Evolutionary conservation across 805 yeast genomes (phyloP), one percentile per base, ranked within the genome.

Genomic region (Ogataea haglerorum): DNA sequence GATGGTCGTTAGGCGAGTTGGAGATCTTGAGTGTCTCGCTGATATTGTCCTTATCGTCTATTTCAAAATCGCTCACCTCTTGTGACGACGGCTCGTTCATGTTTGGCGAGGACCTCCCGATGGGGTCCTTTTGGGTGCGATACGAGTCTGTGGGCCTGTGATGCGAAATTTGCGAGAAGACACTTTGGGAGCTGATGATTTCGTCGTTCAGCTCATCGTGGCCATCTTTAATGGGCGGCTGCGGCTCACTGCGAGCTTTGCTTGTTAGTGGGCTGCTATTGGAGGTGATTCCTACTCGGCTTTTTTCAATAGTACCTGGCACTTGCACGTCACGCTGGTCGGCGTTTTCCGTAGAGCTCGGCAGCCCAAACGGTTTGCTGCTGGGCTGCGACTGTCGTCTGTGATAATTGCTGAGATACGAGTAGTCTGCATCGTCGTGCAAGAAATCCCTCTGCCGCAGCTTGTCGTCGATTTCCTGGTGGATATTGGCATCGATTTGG

Each of bases 271-370:
- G 54, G 23, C 51, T 47, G 36, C 44, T 33, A 24, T 40, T 18
- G 6, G 45, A 32, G 13, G 46, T 19, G 5, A 34, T 36, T 2
- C 27, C 38, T 6, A 33, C 15, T 2, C 46, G 36, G 4, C 46
- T 37, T 24, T 41, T 49, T 25, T 53, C 54, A 6, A 45, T 38
- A 1, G 57, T 51, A 6, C 54, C 58, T 5, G 57, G 57, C 17
- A 54, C 57, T 34, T 52, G 57, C 8, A 54, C 38, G n/a, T 43
- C 49, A 10, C 39, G 42, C 9, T 35, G 22, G 6, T 15, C 34
- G 14, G 18, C 23, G 24, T 34, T 34, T 34, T 42, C 39, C 7
- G 19, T 32, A 14, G 37, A 32, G 25, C 36, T 29, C 27, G 35
- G 30, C 7, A 36, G 13, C 4, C 32, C 37, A 10, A 34, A 30